Evolutionary conservation across 345 rosid genomes (phyloP), one percentile per base, ranked within the genome.

Genomic region (Carallia brachiata): DNA sequence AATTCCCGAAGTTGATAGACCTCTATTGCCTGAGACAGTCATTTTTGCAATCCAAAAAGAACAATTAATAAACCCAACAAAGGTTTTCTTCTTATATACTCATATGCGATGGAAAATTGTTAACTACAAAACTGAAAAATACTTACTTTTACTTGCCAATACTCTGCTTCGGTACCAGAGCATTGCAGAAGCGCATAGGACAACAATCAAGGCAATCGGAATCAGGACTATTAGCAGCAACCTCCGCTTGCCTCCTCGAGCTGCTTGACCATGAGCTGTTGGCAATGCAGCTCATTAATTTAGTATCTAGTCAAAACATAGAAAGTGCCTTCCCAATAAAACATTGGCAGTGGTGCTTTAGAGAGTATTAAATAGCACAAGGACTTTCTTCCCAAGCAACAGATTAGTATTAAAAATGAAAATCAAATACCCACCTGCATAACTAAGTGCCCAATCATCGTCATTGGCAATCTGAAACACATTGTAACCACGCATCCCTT

Each of bases 391-490:
- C 50, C 4, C 50, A 12, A 44, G 12, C 3, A 44, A 44, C 50
- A 44, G 50, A 12, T 44, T 44, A 10, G 12, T 44, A 12, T 12
- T 0, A 0, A 44, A 44, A 44, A 44, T 0, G 16, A 44, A 44
- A 44, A 44, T 44, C 4, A 4, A 44, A 44, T 18, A 15, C 66
- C 1, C 53, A 76, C 86, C 80, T 58, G 78, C 80, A 13, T 18
- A 60, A 15, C 85, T 79, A 68, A 87, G 88, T 55, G 7, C 71
- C 87, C 86, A 81, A 31, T 83, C 52, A 6, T 79, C 50, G 48
- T 87, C 87, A 66, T 68, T 68, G 15, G 18, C 0, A 5, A 83
- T 75, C 19, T 68, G 71, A 73, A 79, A 87, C 2, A 66, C 83
- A 28, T 0, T 37, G 67, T 79, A 87, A 62, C 87, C 90, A 23